Percentiles rank a stretch among this genome's conserved stretches.
Conservation (phyloP, 2,329 filamentous ascomycete genomes). For the Aurifilum marmelostoma region DNA sequence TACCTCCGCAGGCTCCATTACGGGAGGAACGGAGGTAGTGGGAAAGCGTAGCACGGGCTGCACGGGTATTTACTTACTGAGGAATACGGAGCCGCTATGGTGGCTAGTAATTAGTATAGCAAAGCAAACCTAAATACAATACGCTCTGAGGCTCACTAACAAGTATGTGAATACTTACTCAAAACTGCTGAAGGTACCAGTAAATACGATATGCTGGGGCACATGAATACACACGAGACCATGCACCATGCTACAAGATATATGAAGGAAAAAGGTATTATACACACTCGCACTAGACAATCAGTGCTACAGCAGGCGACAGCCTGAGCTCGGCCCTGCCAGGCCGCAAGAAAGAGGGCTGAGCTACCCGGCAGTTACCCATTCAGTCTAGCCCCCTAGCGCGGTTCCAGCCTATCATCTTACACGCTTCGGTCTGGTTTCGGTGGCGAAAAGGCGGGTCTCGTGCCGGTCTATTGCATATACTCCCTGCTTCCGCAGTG, state of each 20-base stretch:
- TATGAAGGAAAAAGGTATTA: no score
- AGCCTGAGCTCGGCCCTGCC: background rate
- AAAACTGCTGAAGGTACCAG: background rate
- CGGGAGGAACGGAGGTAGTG: no score
- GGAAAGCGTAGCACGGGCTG: no score
- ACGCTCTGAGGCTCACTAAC: no score
- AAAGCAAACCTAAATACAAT: no score
- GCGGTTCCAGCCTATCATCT: constrained; percentile 11
- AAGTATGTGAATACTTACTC: no score
- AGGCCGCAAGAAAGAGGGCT: background rate
- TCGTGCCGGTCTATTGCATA: background rate
- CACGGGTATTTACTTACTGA: no score
- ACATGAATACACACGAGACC: no score
- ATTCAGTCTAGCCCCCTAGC: constrained; percentile 1
- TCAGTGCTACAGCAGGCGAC: background rate
- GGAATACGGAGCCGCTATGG: no score
- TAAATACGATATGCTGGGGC: background rate
- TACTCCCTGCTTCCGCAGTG: background rate
- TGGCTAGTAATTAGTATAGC: background rate
- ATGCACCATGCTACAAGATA: no score
- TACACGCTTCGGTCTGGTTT: constrained; percentile 7
- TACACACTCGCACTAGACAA: background rate
- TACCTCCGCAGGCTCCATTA: no score
- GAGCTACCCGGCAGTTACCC: constrained; percentile 3
- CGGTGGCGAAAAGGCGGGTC: constrained; percentile 3